Conservation (phyloP, 2,329 filamentous ascomycete genomes). For the Fusarium sp. region DNA sequence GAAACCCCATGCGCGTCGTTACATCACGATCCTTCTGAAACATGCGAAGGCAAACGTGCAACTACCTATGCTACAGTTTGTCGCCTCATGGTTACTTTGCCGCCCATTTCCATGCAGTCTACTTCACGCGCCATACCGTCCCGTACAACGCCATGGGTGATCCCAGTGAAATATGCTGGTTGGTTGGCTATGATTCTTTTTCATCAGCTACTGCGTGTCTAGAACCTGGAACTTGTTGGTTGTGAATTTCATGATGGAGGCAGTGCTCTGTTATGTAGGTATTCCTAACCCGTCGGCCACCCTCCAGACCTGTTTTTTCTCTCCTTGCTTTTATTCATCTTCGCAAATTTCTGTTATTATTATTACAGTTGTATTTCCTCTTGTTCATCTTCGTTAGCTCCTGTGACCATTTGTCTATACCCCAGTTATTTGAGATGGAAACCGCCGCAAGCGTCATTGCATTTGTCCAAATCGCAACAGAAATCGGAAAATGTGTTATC, state of each 20-base stretch:
- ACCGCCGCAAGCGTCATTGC: slow-evolving; percentile 44
- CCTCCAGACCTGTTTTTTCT: neutral
- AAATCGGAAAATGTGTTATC: slow-evolving; percentile 41
- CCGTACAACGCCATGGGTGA: slow-evolving; percentile 9
- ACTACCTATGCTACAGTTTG: slow-evolving; percentile 4
- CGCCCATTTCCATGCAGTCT: slow-evolving; percentile 16
- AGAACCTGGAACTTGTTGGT: slow-evolving; percentile 8
- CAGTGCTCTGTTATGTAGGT: slow-evolving; percentile 16
- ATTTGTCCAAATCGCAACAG: slow-evolving; percentile 41
- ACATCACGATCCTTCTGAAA: neutral
- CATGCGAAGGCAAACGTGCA: slow-evolving; percentile 2
- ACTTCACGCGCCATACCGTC: slow-evolving; percentile 25
- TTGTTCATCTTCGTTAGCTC: neutral
- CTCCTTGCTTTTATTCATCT: neutral
- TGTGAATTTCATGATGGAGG: slow-evolving; percentile 9
- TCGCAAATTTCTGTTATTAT: neutral
- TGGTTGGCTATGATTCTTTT: neutral
- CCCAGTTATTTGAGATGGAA: slow-evolving; percentile 25
- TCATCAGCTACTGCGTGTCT: slow-evolving; percentile 4
- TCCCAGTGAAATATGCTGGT: neutral
- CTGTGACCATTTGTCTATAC: neutral
- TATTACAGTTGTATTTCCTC: neutral
- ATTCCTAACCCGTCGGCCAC: neutral
- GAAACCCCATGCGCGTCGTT: slow-evolving; percentile 12
- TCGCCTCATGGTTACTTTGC: slow-evolving; percentile 7